A percentile compares a stretch with the other conserved stretches of the same genome.
These are phyloP conservation scores for Sporothrix pallida DNA, from an alignment of 2,329 filamentous ascomycete genomes.

Conservation along the genomic window DNA sequence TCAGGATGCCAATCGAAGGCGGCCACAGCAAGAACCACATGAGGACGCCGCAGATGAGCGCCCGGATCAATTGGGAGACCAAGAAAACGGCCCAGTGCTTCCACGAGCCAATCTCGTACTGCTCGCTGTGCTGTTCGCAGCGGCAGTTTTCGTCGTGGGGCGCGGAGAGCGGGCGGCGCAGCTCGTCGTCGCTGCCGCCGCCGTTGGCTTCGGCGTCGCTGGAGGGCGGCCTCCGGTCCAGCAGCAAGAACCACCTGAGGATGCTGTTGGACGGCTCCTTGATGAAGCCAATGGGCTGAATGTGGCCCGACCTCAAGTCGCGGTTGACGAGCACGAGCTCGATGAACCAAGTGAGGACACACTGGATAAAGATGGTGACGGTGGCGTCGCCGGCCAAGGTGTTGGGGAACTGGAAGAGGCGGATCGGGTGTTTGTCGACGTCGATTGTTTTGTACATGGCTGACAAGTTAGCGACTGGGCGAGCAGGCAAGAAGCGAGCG, in stretches of 20 bases:
- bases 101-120: constrained; percentile 41
- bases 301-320: constrained; percentile 52
- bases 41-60: constrained; percentile 46
- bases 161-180: constrained; percentile 25
- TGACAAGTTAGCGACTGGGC: constrained; percentile 38
- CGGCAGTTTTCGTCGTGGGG: constrained; percentile 36
- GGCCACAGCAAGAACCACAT: constrained; percentile 54
- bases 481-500: background rate
- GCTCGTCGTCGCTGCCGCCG: background rate
- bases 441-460: constrained; percentile 55
- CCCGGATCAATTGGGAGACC: constrained; percentile 47
- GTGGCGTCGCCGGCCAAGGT: constrained; percentile 58
- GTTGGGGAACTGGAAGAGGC: constrained; percentile 57
- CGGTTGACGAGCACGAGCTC: constrained; percentile 55
- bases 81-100: constrained; percentile 46
- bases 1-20: constrained; percentile 52
- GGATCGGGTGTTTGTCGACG: constrained; percentile 48
- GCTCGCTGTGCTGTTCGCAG: constrained; percentile 37
- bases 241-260: constrained; percentile 54
- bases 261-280: constrained; percentile 44
- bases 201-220: background rate
- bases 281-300: constrained; percentile 56
- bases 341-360: constrained; percentile 58
- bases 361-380: constrained; percentile 59
- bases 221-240: constrained; percentile 42